Base-by-base conservation (phyloP, 2,329 filamentous ascomycete species). In the Beauveria varroae region DNA sequence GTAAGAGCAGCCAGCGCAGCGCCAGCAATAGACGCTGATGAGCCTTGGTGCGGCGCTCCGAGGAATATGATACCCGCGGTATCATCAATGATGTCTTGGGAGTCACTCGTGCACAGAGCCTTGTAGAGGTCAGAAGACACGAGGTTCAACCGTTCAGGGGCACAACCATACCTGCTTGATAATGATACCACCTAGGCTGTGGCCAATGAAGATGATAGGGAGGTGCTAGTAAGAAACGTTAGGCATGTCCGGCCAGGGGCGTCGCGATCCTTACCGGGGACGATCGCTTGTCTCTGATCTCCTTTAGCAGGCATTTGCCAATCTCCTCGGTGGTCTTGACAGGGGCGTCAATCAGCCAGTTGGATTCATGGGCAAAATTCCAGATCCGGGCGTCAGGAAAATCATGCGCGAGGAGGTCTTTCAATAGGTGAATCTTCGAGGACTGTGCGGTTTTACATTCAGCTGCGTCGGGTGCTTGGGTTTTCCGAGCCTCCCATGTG, bases 181-280 rank as follows among this genome's bases (percentile, higher is more conserved):
- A 20, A 67, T 62, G 7, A 67, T 66, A 2, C 65, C 65, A 1
- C 65, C 66, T n/a, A 67, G 63, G 53, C 66, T 67, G 6, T 67
- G 64, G 5, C 65, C 64, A 1, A 67, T 62, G 30, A 68, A 68
- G 12, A 67, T 61, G 5, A 66, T 62, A 16, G 65, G 65, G 22
- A 67, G 37, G 22, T 44, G 28, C 60, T 65, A n/a, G 51, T 8
- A 58, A n/a, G 51, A n/a, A n/a, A 22, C 10, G 24, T 43, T 55
- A 50, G 56, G n/a, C 18, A 51, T 50, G 20, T 22, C 14, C 10
- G 20, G 46, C 28, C 6, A 58, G 41, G 7, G 46, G 46, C 22
- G 44, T 50, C 40, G 24, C 51, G 30, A 51, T 58, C 7, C 44
- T 30, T 51, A 58, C 30, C 12, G 28, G 5, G 14, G 16, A 26